These are phyloP conservation scores for Endocarpon pusillum DNA, from an alignment of 495 filamentous ascomycete genomes.

Conservation along the genomic window DNA sequence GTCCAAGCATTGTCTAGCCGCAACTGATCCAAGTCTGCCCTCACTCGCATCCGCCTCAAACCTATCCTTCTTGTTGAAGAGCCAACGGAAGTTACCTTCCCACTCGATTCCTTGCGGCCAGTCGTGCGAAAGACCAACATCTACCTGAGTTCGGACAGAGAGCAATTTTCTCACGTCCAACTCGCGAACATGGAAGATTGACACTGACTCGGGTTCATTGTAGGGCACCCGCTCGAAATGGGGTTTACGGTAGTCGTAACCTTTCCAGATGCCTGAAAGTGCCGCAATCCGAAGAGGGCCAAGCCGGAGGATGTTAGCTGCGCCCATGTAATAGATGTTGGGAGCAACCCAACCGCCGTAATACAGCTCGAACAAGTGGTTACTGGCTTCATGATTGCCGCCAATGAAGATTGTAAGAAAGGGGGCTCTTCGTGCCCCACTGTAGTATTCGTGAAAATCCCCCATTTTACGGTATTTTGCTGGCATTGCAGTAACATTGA, in stretches of 20 bases:
- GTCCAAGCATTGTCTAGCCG: slow-evolving; percentile 63
- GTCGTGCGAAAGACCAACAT: slow-evolving; percentile 84
- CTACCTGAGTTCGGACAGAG: slow-evolving; percentile 65
- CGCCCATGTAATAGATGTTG: slow-evolving; percentile 92
- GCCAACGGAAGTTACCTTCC: slow-evolving; percentile 39
- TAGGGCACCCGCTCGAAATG: slow-evolving; percentile 85
- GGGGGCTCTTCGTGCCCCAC: slow-evolving; percentile 55
- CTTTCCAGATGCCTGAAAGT: slow-evolving; percentile 86
- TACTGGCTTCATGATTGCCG: slow-evolving; percentile 88
- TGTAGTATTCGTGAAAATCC: slow-evolving; percentile 90
- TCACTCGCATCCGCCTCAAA: slow-evolving; percentile 57
- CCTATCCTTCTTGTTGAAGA: slow-evolving; percentile 54
- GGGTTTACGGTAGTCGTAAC: slow-evolving; percentile 59
- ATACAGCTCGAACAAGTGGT: slow-evolving; percentile 74
- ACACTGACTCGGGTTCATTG: slow-evolving; percentile 48
- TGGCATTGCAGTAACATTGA: slow-evolving; percentile 74
- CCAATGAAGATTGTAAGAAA: slow-evolving; percentile 83
- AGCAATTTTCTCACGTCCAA: slow-evolving; percentile 83
- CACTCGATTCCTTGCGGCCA: slow-evolving; percentile 76
- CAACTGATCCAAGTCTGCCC: slow-evolving; percentile 58
- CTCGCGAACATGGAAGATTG: slow-evolving; percentile 76
- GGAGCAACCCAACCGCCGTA: slow-evolving; percentile 95
- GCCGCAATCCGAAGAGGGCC: slow-evolving; percentile 78
- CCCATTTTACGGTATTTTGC: slow-evolving; percentile 65
- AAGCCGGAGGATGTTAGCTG: slow-evolving; percentile 68